These are phyloP conservation scores for Pyrus communis DNA, from an alignment of 306 rosid genomes.

Conservation along the genomic window DNA sequence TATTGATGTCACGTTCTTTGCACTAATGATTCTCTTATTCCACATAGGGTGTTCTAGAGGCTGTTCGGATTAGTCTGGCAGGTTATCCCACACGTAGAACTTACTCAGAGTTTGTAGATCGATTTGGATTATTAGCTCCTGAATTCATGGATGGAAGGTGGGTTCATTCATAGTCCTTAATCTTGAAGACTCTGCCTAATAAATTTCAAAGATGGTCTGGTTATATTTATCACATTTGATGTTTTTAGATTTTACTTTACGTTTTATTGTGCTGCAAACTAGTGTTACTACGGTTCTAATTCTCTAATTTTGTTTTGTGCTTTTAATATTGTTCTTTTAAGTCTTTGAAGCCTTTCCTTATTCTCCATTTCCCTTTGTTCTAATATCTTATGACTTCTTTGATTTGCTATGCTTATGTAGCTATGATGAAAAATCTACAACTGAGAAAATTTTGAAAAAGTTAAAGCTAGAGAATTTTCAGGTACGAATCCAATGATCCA, in stretches of 20 bases:
- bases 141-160: constrained; percentile 75
- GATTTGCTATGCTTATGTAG: constrained; percentile 31
- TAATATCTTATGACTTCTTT: background rate
- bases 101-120: constrained; percentile 83
- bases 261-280: background rate
- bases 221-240: background rate
- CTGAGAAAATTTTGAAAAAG: constrained; percentile 66
- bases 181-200: background rate
- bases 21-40: constrained; percentile 1
- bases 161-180: constrained; percentile 2
- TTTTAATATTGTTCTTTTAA: background rate
- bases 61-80: constrained; percentile 96
- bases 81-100: constrained; percentile 94
- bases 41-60: constrained; percentile 89
- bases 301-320: background rate
- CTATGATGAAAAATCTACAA: constrained; percentile 59
- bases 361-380: background rate
- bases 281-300: background rate
- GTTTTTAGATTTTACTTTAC: background rate
- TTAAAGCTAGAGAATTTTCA: constrained; percentile 80
- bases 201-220: background rate
- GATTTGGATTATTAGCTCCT: constrained; percentile 78
- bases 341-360: background rate
- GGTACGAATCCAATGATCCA: constrained; percentile 31
- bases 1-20: background rate